These are phyloP conservation scores for Orbilia quercus DNA, from an alignment of 2,329 filamentous ascomycete genomes.

Conservation along the genomic window DNA sequence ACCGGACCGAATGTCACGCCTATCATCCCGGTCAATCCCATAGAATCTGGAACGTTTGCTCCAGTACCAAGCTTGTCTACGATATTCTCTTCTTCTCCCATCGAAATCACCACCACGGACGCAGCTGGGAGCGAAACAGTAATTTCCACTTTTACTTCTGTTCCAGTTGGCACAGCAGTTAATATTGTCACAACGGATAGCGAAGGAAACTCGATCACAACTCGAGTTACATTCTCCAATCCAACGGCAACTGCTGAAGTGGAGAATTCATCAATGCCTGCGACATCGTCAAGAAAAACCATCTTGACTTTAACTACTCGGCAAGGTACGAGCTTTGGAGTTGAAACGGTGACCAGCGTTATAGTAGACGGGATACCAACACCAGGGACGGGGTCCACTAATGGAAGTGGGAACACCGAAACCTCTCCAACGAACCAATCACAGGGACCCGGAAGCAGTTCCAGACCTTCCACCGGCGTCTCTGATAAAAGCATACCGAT, in stretches of 20 bases:
- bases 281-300: conserved; percentile 23
- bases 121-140: conserved; percentile 20
- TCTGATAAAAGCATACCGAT: no score
- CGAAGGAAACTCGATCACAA: conserved; percentile 36
- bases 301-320: conserved; percentile 39
- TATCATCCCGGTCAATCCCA: not conserved
- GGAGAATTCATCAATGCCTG: not conserved
- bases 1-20: not conserved
- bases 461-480: no score
- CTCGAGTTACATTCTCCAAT: conserved; percentile 32
- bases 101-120: conserved; percentile 37
- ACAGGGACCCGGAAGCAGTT: no score
- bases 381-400: not conserved
- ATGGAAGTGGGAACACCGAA: not conserved
- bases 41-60: conserved; percentile 11
- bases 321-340: conserved; percentile 11
- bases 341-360: conserved; percentile 33
- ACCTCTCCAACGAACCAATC: not conserved
- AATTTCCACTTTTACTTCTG: conserved; percentile 36
- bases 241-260: conserved; percentile 5
- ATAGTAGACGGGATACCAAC: conserved; percentile 6
- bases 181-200: conserved; percentile 41
- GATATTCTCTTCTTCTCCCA: conserved; percentile 17
- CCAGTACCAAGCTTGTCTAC: conserved; percentile 26
- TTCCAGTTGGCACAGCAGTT: conserved; percentile 19